Evolutionary conservation across 202 grass and related monocot genomes (phyloP).

Genomic region (Saccharum hybrid): DNA sequence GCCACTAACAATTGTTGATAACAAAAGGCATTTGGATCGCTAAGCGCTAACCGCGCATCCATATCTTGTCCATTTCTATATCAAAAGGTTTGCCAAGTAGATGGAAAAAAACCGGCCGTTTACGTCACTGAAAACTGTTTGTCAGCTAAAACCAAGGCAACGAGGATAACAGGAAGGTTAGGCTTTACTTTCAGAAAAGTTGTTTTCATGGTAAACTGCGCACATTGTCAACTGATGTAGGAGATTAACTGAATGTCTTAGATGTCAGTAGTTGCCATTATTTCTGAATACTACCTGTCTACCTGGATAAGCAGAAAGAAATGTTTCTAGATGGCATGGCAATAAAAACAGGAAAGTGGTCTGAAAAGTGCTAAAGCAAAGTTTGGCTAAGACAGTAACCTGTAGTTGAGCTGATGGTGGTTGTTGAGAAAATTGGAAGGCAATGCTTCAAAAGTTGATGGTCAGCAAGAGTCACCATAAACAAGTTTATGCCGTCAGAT

Average conservation of each 20-base stretch:
- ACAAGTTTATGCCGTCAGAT: slow-evolving; percentile 38
- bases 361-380: slow-evolving; percentile 37
- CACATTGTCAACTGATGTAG: neutral
- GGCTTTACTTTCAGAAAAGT: neutral
- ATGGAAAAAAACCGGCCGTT: slow-evolving; percentile 13
- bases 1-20: slow-evolving; percentile 52
- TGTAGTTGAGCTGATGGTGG: slow-evolving; percentile 25
- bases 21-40: slow-evolving; percentile 40
- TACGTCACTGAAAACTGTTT: neutral
- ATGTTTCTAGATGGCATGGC: neutral
- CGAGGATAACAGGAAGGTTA: neutral
- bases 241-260: neutral
- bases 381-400: slow-evolving; percentile 39
- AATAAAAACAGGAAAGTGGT: slow-evolving; percentile 18
- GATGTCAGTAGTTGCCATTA: neutral
- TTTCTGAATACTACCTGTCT: neutral
- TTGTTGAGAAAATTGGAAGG: slow-evolving; percentile 20
- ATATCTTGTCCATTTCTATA: slow-evolving; percentile 47
- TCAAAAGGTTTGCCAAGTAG: slow-evolving; percentile 41
- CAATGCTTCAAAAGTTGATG: slow-evolving; percentile 40
- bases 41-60: slow-evolving; percentile 23
- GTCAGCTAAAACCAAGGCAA: slow-evolving; percentile 6
- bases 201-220: neutral
- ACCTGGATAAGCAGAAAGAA: neutral
- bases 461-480: slow-evolving; percentile 37